Percentiles rank a stretch among this genome's conserved stretches.
Conservation (phyloP, 1,139 yeast species). For the Candida tropicalis region DNA sequence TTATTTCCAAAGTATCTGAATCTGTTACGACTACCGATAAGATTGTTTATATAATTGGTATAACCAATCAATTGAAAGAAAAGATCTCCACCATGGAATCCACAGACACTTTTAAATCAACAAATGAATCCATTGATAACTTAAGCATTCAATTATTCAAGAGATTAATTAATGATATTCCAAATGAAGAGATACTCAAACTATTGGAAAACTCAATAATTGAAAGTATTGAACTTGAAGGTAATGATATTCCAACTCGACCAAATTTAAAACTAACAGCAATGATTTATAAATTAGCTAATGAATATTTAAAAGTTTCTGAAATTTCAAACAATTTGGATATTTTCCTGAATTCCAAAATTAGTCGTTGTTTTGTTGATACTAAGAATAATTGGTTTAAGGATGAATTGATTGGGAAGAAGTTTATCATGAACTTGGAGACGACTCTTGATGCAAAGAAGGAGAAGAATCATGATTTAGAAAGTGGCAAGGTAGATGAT, state of each 20-base stretch:
- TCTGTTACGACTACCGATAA: slow-evolving; percentile 15
- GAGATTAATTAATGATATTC: slow-evolving; percentile 8
- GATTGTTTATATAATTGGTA: slow-evolving; percentile 12
- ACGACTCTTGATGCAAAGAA: background rate
- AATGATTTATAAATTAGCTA: slow-evolving; percentile 25
- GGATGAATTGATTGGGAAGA: slow-evolving; percentile 9
- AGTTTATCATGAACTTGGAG: slow-evolving; percentile 3
- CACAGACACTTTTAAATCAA: background rate
- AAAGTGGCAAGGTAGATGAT: background rate
- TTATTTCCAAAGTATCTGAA: slow-evolving; percentile 9
- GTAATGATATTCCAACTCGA: slow-evolving; percentile 20
- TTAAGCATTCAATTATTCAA: slow-evolving; percentile 2
- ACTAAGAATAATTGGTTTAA: slow-evolving; percentile 34
- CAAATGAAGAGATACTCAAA: slow-evolving; percentile 14
- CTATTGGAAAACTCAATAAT: slow-evolving; percentile 12
- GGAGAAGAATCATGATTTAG: background rate
- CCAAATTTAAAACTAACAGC: slow-evolving; percentile 29
- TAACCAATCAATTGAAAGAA: slow-evolving; percentile 10
- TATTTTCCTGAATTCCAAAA: slow-evolving; percentile 23
- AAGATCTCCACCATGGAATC: slow-evolving; percentile 9
- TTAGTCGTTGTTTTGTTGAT: slow-evolving; percentile 21
- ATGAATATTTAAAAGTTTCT: slow-evolving; percentile 16
- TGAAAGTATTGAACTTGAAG: slow-evolving; percentile 7
- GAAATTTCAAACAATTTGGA: slow-evolving; percentile 17
- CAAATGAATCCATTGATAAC: background rate